A percentile compares a stretch with the other conserved stretches of the same genome.
These are phyloP conservation scores for Artemisia argyi DNA, from an alignment of 129 eudicot genomes.

Conservation along the genomic window DNA sequence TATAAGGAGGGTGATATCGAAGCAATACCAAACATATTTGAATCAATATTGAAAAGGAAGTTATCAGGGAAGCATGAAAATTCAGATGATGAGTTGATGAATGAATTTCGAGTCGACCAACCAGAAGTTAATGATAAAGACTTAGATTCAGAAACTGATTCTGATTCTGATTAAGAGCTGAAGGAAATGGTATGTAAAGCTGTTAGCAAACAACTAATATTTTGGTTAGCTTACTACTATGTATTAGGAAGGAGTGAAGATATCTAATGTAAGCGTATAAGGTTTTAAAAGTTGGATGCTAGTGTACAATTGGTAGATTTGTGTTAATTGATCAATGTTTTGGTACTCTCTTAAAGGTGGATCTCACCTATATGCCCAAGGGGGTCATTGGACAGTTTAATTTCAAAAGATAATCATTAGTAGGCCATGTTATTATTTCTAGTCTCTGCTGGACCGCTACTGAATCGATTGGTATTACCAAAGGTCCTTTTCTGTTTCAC, in stretches of 20 bases:
- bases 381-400: no score
- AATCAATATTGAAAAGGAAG: constrained; percentile 54
- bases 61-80: constrained; percentile 62
- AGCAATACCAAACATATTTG: constrained; percentile 56
- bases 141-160: constrained; percentile 26
- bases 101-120: constrained; percentile 43
- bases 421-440: no score
- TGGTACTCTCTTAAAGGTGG: no score
- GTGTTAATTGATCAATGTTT: no score
- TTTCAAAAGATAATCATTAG: no score
- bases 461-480: no score
- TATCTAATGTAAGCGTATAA: not conserved
- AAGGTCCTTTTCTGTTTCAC: no score
- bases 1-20: constrained; percentile 47
- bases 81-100: constrained; percentile 59
- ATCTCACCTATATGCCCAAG: no score
- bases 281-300: constrained; percentile 8
- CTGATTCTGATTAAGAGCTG: constrained; percentile 20
- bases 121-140: constrained; percentile 31
- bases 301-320: not conserved
- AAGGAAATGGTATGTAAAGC: not conserved
- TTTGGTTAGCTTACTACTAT: constrained; percentile 1
- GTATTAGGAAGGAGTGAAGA: not conserved
- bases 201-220: not conserved
- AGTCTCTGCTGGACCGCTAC: no score